A percentile compares a stretch with the other conserved stretches of the same genome.
These are phyloP conservation scores for Plasmodium chabaudi DNA, from an alignment of 169 alveolate genomes.

Conservation along the genomic window DNA sequence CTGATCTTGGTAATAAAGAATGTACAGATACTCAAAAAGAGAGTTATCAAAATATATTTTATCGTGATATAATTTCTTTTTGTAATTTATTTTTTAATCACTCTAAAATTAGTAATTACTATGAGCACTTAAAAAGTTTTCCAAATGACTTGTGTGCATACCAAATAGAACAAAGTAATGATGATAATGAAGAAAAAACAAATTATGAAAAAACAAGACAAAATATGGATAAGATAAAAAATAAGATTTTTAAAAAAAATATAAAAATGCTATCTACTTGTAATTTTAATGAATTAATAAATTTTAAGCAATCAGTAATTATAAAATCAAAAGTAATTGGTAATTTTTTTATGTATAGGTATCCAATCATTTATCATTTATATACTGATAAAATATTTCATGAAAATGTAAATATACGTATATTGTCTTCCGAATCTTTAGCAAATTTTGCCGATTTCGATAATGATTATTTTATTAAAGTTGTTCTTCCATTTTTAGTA, in stretches of 20 bases:
- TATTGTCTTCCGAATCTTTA: slow-evolving; percentile 60
- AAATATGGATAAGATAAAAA: slow-evolving; percentile 14
- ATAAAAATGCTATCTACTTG: slow-evolving; percentile 56
- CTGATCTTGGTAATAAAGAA: not conserved
- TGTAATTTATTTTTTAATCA: slow-evolving; percentile 33
- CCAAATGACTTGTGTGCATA: not conserved
- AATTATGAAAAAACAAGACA: slow-evolving; percentile 2
- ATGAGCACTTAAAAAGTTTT: slow-evolving; percentile 19
- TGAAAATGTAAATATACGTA: slow-evolving; percentile 46
- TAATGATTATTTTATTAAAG: slow-evolving; percentile 31
- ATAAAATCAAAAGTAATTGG: slow-evolving; percentile 54
- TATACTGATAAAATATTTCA: slow-evolving; percentile 56
- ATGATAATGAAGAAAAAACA: not conserved
- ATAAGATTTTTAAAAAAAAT: slow-evolving; percentile 31
- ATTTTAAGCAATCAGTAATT: slow-evolving; percentile 60
- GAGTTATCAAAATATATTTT: not conserved
- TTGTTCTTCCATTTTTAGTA: slow-evolving; percentile 70
- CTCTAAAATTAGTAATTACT: slow-evolving; percentile 32
- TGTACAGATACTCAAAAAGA: not conserved
- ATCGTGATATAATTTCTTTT: slow-evolving; percentile 10
- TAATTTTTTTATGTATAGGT: slow-evolving; percentile 49
- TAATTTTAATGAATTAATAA: slow-evolving; percentile 51
- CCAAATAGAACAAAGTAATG: no score
- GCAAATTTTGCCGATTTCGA: slow-evolving; percentile 30
- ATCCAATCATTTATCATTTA: slow-evolving; percentile 70